Base-by-base conservation (phyloP, 169 alveolate genomes). In the Neospora caninum region DNA sequence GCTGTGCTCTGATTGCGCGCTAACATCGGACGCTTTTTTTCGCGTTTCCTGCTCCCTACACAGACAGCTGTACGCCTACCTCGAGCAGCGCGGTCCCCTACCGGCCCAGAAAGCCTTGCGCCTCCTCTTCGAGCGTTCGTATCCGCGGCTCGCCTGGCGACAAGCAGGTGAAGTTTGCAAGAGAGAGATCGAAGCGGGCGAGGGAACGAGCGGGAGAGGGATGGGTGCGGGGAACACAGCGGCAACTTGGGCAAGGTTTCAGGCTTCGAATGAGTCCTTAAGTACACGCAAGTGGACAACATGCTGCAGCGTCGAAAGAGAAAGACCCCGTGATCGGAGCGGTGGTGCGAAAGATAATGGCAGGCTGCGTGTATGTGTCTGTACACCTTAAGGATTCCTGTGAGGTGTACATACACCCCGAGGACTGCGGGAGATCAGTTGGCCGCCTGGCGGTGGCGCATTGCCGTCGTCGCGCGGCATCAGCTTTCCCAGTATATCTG, bases 41-140 rank as follows among this genome's bases (percentile, higher is more conserved):
- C 73, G 18, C 27, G 18, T 27, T 64, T 64, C 27, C 73, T 64
- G n/a, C 10, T 38, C 39, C 4, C 41, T 49, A 9, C 39, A 0
- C 89, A 82, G 89, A 27, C 92, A 88, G 54, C 83, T 88, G 38
- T 58, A 88, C 83, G 53, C 80, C 80, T 36, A 34, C 4, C 92
- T 88, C 54, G 80, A 53, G 70, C 49, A n/a, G 64, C 54, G 53
- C 31, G 92, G 92, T 29, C 84, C 92, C 53, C 41, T 58, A 29
- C 83, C 80, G 6, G 84, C 39, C 13, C 54, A n/a, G 43, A n/a
- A 38, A 38, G 80, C 80, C 9, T 45, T 45, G 10, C 92, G 92
- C 58, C 69, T n/a, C 38, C 92, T 88, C 41, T 58, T 82, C 67
- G 89, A 82, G 41, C 89, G 89, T 1, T 42, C 69, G 41, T 82